phyloP scores from a whole-genome alignment of 2,329 filamentous ascomycete species.

The Simplicillium sp. region DNA sequence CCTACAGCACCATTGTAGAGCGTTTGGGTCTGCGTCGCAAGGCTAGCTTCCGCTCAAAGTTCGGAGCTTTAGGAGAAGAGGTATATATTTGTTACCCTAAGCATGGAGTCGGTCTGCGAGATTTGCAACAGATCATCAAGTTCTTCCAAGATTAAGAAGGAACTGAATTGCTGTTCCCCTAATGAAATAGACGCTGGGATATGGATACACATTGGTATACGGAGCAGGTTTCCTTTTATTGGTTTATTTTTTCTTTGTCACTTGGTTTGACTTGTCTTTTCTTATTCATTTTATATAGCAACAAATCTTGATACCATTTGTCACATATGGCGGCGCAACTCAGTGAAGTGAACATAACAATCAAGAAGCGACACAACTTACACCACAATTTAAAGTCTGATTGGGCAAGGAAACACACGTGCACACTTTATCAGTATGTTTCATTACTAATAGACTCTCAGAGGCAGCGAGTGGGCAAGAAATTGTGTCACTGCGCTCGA shows the following conservation, averaged over 20 bases:
- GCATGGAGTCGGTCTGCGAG: slow-evolving; percentile 72
- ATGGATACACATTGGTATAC: background rate
- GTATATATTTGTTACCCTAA: slow-evolving; percentile 87
- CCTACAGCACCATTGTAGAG: slow-evolving; percentile 73
- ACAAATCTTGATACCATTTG: background rate
- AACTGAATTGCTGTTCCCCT: background rate
- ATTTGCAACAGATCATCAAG: slow-evolving; percentile 75
- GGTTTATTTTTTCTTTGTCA: background rate
- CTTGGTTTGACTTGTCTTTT: background rate
- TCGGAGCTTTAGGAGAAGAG: slow-evolving; percentile 74
- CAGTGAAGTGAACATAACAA: too few relatives aligned
- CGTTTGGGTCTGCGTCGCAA: slow-evolving; percentile 77
- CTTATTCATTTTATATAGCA: slow-evolving; percentile 1
- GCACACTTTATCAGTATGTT: too few relatives aligned
- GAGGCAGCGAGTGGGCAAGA: too few relatives aligned
- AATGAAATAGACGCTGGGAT: background rate
- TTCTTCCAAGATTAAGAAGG: slow-evolving; percentile 70
- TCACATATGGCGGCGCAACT: too few relatives aligned
- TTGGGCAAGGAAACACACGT: too few relatives aligned
- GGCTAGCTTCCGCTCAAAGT: slow-evolving; percentile 83
- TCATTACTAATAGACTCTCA: too few relatives aligned
- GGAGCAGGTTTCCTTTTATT: background rate
- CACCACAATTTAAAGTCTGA: too few relatives aligned
- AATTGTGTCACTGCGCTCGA: too few relatives aligned
- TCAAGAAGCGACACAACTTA: too few relatives aligned